Base-by-base conservation (phyloP, 306 rosid genomes). In the Inga oerstediana region DNA sequence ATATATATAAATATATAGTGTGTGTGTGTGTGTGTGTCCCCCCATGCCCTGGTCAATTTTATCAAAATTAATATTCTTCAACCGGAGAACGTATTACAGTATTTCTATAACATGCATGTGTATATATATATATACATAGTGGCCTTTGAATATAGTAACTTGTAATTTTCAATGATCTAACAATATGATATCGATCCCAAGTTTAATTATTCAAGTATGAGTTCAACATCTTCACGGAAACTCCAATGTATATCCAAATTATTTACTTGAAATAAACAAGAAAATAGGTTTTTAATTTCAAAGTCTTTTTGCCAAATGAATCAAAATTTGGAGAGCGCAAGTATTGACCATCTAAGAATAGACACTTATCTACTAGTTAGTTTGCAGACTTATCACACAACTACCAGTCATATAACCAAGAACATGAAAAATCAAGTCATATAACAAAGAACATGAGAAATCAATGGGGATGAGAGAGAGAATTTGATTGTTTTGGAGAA, bases 241-340 rank as follows among this genome's bases (percentile, higher is more conserved):
- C 54, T 82, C 5, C 17, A n/a, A 48, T 56, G 43, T 39, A 61
- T 67, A 70, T 70, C 16, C 73, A 45, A 58, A 51, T 62, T 72
- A 39, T 6, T 1, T 39, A 72, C 74, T 35, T 32, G 72, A 77
- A 45, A 19, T 20, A 46, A 30, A 7, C 15, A 9, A 7, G 45
- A 2, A 30, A 30, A 1, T 12, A 12, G 64, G 35, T 4, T 69
- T 10, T 17, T 8, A 8, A 49, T 15, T 19, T 17, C 61, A 43
- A 35, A 22, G 46, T 70, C 4, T 41, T 11, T 70, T 1, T 10
- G 8, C 54, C 11, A 41, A 71, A 43, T 41, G n/a, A 43, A 44
- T 20, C 15, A 71, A 69, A 39, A 27, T 27, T 27, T 27, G 30
- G 74, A 19, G 49, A 3, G 48, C 74, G 45, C 48, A 39, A 17